Base-by-base conservation (phyloP, 2,329 filamentous ascomycete genomes). In the Sordariomycetes sp. region DNA sequence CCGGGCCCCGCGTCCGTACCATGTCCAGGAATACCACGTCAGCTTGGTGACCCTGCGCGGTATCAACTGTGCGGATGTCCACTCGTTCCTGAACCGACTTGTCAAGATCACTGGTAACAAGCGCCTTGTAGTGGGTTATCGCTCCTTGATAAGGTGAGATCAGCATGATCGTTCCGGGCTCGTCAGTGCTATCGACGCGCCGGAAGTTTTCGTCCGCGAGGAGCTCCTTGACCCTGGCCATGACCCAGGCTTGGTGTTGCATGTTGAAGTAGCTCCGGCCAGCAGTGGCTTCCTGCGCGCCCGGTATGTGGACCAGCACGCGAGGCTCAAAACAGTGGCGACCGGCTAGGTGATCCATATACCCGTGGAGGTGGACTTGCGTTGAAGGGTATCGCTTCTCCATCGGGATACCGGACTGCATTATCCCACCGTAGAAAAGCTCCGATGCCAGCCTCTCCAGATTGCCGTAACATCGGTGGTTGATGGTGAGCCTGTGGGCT, bases 1-100 rank as follows among this genome's bases (percentile, higher is more conserved):
- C 68, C 0, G 72, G 71, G 0, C 65, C 65, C 0, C 63, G 65
- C 0, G 72, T 71, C n/a, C 73, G 67, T 2, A 78, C 76, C 61
- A 78, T 68, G 64, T 79, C 76, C 0, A 79, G 66, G 37, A 77
- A 72, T 0, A 79, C 74, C 5, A 77, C 67, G 48, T 79, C 76
- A 0, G 76, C 75, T 59, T 79, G 74, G 16, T 76, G 74, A 0
- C 76, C 76, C 46, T 78, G 76, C 0, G 74, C 71, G 4, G 70
- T 74, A 55, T 78, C 76, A 1, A 78, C 70, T 0, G 76, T 79
- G 20, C 76, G 61, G 0, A 75, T 70, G 25, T 73, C 66, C 0
- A 77, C 70, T 1, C 74, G 65, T 0, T 61, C 35, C 52, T 67
- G 66, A 53, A 61, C 67, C 12, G 66, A 62, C 1, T 54, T 14